A percentile compares a stretch with the other conserved stretches of the same genome.
Conservation (phyloP, 2,329 filamentous ascomycete species). For the Cladophialophora carrionii region DNA sequence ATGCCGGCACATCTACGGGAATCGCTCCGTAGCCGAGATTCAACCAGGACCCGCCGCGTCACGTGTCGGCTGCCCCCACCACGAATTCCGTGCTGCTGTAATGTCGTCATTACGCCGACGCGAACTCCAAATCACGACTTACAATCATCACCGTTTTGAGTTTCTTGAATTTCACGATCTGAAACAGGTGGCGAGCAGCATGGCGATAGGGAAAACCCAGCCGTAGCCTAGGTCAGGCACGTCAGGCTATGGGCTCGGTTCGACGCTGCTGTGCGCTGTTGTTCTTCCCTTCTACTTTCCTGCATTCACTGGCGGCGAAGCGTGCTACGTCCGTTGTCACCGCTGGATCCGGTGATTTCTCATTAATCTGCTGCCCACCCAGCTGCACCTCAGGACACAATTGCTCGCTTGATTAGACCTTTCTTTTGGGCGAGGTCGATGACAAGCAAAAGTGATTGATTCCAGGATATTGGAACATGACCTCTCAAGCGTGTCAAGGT, state of each 20-base stretch:
- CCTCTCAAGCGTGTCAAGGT: background rate
- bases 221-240: background rate
- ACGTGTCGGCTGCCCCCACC: background rate
- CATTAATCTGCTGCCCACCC: background rate
- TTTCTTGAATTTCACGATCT: background rate
- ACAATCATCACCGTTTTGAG: background rate
- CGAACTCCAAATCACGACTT: background rate
- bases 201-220: conserved; percentile 1
- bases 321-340: no score
- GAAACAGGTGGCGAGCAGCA: conserved; percentile 1
- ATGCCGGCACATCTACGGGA: conserved; percentile 4
- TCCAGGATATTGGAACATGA: background rate
- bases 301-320: background rate
- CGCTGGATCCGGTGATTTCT: background rate
- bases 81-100: background rate
- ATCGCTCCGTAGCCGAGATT: conserved; percentile 1
- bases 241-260: background rate
- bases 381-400: background rate
- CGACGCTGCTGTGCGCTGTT: background rate
- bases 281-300: background rate
- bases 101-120: background rate
- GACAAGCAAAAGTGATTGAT: background rate
- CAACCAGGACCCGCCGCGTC: background rate
- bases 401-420: background rate
- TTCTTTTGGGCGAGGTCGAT: background rate